A percentile compares a stretch with the other conserved stretches of the same genome.
These are phyloP conservation scores for Alnus glutinosa DNA, from an alignment of 306 rosid species.

Conservation along the genomic window DNA sequence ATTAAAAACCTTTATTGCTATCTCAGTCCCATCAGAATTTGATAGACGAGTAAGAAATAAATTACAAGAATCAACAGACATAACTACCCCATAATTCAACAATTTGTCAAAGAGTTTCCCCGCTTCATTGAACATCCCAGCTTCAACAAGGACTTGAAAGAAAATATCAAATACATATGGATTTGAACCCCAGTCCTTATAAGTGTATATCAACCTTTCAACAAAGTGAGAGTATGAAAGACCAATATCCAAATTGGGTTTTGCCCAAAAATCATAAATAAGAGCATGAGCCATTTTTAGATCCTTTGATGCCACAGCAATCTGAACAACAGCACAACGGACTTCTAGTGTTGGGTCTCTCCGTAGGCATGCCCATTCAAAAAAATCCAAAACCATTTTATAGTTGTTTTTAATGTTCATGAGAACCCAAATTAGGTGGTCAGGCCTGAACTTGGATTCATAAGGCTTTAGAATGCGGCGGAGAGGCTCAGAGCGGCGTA, in stretches of 20 bases:
- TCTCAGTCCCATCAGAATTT: constrained; percentile 41
- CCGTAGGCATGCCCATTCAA: constrained; percentile 66
- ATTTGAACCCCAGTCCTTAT: constrained; percentile 78
- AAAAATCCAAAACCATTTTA: constrained; percentile 57
- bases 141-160: constrained; percentile 75
- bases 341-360: constrained; percentile 61
- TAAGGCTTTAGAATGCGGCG: constrained; percentile 56
- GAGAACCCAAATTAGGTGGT: constrained; percentile 74
- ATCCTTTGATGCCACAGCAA: constrained; percentile 65
- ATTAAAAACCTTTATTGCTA: constrained; percentile 51
- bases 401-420: constrained; percentile 59
- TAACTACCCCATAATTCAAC: constrained; percentile 59
- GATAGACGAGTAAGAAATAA: constrained; percentile 55
- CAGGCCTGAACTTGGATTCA: constrained; percentile 55
- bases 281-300: constrained; percentile 60
- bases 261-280: constrained; percentile 57
- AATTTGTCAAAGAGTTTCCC: constrained; percentile 54
- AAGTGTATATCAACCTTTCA: constrained; percentile 70
- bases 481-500: constrained; percentile 69
- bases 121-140: constrained; percentile 62
- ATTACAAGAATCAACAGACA: constrained; percentile 80
- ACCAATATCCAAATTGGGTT: constrained; percentile 41
- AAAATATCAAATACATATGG: constrained; percentile 74
- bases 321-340: constrained; percentile 69
- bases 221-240: constrained; percentile 42